These are phyloP conservation scores for Dentipellis sp. DNA, from an alignment of 768 basidiomycete species.

Conservation along the genomic window DNA sequence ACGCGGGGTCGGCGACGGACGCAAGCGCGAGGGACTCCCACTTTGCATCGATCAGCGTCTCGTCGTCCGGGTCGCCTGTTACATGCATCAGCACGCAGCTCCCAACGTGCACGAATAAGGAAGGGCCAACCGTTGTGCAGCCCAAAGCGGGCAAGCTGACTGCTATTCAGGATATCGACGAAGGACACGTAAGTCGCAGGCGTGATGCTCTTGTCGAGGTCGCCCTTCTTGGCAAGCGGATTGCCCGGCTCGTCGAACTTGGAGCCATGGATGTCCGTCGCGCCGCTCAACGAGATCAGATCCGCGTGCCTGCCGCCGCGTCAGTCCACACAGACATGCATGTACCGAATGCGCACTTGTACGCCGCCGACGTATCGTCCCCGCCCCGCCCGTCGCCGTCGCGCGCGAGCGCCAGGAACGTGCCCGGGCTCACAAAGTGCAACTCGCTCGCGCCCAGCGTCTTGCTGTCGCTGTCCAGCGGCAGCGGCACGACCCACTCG, in stretches of 20 bases:
- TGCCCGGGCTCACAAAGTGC: constrained; percentile 38
- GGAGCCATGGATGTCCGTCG: constrained; percentile 53
- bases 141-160: constrained; percentile 50
- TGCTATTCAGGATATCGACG: constrained; percentile 42
- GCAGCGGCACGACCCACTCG: constrained; percentile 54
- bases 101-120: not conserved
- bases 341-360: constrained; percentile 33
- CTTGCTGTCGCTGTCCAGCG: constrained; percentile 41
- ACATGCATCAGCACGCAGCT: not conserved
- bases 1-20: constrained; percentile 36
- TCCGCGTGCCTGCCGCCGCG: constrained; percentile 39
- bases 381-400: constrained; percentile 56
- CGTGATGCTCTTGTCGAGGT: constrained; percentile 34
- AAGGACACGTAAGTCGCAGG: constrained; percentile 50
- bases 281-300: constrained; percentile 44
- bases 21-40: constrained; percentile 62
- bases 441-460: constrained; percentile 47
- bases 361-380: constrained; percentile 35
- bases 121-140: constrained; percentile 44
- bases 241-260: constrained; percentile 44
- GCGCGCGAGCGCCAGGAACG: constrained; percentile 52
- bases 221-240: constrained; percentile 41
- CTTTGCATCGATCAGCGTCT: constrained; percentile 51
- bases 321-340: not conserved
- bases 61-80: constrained; percentile 37